phyloP scores from a whole-genome alignment of 805 yeast genomes.

The Yamadazyma akitaensis region DNA sequence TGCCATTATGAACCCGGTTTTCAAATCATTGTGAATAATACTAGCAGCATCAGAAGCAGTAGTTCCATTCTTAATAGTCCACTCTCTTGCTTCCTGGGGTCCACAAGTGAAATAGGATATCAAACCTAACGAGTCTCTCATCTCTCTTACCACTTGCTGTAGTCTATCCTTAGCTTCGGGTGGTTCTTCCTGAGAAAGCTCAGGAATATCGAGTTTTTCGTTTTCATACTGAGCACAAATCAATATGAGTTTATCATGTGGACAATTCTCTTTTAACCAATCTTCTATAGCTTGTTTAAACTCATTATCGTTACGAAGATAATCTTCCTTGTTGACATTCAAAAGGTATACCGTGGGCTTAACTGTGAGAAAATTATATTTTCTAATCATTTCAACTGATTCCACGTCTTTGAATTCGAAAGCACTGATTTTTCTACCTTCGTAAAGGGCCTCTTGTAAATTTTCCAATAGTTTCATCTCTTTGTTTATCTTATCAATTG shows the following conservation, averaged over 20 bases:
- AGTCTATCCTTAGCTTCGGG: constrained; percentile 46
- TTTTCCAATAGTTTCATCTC: constrained; percentile 32
- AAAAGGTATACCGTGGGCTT: constrained; percentile 81
- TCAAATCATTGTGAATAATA: constrained; percentile 80
- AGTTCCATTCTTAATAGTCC: constrained; percentile 77
- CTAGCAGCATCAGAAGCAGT: constrained; percentile 90
- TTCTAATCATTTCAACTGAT: constrained; percentile 66
- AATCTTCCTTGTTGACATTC: constrained; percentile 73
- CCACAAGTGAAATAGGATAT: constrained; percentile 90
- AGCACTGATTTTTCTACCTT: constrained; percentile 59
- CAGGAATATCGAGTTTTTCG: constrained; percentile 24
- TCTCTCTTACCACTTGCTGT: constrained; percentile 58
- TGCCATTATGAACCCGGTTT: constrained; percentile 77
- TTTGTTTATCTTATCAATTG: constrained; percentile 20
- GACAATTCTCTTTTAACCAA: constrained; percentile 69
- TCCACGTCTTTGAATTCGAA: constrained; percentile 54
- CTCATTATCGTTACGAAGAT: constrained; percentile 49
- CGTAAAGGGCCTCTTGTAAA: constrained; percentile 31
- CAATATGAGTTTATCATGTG: constrained; percentile 44
- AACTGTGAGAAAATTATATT: constrained; percentile 74
- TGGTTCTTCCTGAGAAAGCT: constrained; percentile 16
- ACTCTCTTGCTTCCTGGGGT: constrained; percentile 77
- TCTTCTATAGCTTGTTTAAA: constrained; percentile 47
- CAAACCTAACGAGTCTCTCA: constrained; percentile 66
- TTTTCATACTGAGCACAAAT: constrained; percentile 51